Conservation (phyloP, 1,284 basidiomycete species). For the Peniophora sp. region DNA sequence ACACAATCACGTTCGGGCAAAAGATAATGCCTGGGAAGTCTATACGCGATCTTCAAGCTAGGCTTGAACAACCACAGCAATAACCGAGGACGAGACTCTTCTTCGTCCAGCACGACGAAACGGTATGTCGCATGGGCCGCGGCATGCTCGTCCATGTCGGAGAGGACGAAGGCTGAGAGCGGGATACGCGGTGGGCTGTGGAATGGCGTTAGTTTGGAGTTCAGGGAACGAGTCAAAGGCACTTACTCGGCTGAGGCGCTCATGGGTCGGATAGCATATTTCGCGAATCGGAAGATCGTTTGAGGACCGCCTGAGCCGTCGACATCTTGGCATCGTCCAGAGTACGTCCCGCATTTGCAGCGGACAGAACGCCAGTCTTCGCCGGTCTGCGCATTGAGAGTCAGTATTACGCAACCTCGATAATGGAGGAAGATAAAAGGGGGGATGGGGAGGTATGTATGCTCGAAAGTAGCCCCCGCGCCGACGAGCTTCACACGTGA, state of each 20-base stretch:
- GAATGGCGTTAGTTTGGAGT: conserved; percentile 5
- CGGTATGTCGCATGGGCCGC: conserved; percentile 87
- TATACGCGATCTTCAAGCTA: conserved; percentile 69
- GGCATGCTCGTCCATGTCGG: conserved; percentile 82
- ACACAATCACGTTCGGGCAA: conserved; percentile 58
- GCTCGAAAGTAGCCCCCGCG: conserved; percentile 79
- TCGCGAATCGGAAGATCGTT: conserved; percentile 61
- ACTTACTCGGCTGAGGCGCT: conserved; percentile 56
- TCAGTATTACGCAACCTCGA: neutral
- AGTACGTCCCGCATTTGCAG: conserved; percentile 72
- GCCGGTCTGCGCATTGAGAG: conserved; percentile 24
- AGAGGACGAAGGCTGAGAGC: conserved; percentile 75
- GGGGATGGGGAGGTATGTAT: conserved; percentile 36
- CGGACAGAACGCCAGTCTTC: conserved; percentile 60
- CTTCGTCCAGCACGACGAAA: conserved; percentile 79
- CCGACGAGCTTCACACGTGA: conserved; percentile 57
- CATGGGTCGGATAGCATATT: conserved; percentile 75
- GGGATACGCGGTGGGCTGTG: conserved; percentile 57
- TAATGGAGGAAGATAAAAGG: conserved; percentile 16
- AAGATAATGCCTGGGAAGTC: conserved; percentile 41
- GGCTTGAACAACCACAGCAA: conserved; percentile 92
- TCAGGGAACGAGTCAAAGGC: conserved; percentile 1
- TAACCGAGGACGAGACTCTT: conserved; percentile 69
- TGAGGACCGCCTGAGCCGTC: conserved; percentile 26
- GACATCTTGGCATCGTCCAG: conserved; percentile 63